phyloP scores from a whole-genome alignment of 2,329 filamentous ascomycete species.

The Alternaria brassicae region DNA sequence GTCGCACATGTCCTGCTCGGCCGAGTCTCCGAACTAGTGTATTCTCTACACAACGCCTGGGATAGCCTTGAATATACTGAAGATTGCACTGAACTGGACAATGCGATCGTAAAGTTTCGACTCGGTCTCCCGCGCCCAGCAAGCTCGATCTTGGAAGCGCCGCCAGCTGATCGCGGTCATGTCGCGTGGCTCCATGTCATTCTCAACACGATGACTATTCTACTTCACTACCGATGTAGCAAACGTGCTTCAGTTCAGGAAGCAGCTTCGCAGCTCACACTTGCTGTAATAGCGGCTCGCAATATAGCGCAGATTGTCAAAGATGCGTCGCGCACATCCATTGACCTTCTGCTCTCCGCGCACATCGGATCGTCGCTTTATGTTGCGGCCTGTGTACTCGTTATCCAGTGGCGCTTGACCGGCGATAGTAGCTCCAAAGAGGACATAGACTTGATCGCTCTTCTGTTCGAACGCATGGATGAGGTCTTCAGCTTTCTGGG shows the following conservation, averaged over 20 bases:
- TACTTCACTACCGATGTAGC: constrained; percentile 34
- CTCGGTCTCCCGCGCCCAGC: constrained; percentile 36
- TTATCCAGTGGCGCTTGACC: constrained; percentile 37
- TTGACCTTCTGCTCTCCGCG: constrained; percentile 34
- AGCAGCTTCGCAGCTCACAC: constrained; percentile 14
- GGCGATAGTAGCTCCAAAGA: constrained; percentile 30
- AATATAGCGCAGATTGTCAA: constrained; percentile 37
- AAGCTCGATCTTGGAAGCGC: constrained; percentile 31
- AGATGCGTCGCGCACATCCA: constrained; percentile 36
- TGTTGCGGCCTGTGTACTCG: constrained; percentile 32
- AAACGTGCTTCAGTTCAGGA: neutral
- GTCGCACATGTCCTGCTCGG: constrained; percentile 41
- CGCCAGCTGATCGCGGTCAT: constrained; percentile 23
- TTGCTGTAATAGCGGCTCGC: constrained; percentile 34
- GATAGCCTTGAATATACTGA: constrained; percentile 31
- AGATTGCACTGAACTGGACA: constrained; percentile 36
- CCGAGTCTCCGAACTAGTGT: constrained; percentile 34
- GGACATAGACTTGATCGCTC: constrained; percentile 33
- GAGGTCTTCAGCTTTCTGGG: constrained; percentile 37
- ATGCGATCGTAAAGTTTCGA: constrained; percentile 33
- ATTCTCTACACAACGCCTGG: constrained; percentile 36
- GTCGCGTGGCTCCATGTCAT: constrained; percentile 38
- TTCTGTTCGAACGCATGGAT: constrained; percentile 40
- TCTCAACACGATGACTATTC: constrained; percentile 32
- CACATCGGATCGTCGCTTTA: constrained; percentile 35